Evolutionary conservation across 306 rosid genomes (phyloP), one percentile per base, ranked within the genome.

Genomic region (Cicer bijugum): DNA sequence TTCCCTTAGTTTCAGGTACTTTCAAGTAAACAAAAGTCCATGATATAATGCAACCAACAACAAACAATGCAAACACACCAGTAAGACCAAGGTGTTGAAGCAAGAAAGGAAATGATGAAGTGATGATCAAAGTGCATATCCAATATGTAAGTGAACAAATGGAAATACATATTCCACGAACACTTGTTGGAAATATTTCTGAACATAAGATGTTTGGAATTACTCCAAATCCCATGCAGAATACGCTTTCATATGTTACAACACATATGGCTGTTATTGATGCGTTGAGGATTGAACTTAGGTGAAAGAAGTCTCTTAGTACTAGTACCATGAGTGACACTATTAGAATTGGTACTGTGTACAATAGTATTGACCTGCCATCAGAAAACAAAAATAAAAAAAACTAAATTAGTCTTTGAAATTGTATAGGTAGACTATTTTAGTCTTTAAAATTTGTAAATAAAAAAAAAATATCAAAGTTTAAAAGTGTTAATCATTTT

Each of bases 1-100:
- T 88, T 63, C 91, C 96, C 62, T 86, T 90, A 0, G 96, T 88
- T 70, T 90, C 93, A 12, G 96, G 91, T 40, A 86, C 93, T 67
- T 88, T 90, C 50, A 82, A 62, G 88, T 62, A 88, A 6, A 90
- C 88, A 71, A 90, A 90, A 19, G 86, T 23, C 87, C 85, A 90
- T 4, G 96, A 59, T 38, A 75, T 0, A 56, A 84, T 57, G 86
- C 91, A 85, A 0, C 88, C 91, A 55, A 53, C 20, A 16, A 79
- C 86, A 14, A 78, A 90, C 48, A 88, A 53, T 28, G 74, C 70
- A 62, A 90, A 82, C 9, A 90, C 84, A 16, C 96, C 86, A 0
- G 85, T 59, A 1, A 88, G 86, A 10, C 93, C 93, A 1, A 88
- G 45, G 19, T 78, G 66, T 6, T 75, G 81, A 23, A 90, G 85